These are phyloP conservation scores for Capronia epimyces DNA, from an alignment of 2,329 filamentous ascomycete species.

Conservation along the genomic window DNA sequence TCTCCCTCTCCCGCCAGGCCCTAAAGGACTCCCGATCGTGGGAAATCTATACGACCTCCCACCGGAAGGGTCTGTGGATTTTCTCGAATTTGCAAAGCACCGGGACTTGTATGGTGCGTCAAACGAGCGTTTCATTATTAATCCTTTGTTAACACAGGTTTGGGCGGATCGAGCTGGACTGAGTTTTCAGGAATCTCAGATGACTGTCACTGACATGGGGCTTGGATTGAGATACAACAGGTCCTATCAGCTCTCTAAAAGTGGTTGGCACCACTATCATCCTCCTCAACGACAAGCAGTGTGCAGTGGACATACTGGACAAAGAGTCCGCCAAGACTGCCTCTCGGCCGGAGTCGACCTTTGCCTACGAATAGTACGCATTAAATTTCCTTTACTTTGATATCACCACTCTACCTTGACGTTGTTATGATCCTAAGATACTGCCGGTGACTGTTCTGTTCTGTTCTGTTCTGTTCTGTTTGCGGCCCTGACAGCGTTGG, in stretches of 20 bases:
- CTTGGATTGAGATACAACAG: too few species aligned
- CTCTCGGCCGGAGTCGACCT: slow-evolving; percentile 32
- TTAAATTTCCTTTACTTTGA: too few species aligned
- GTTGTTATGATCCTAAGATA: too few species aligned
- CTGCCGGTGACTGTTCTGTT: too few species aligned
- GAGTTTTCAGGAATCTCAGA: too few species aligned
- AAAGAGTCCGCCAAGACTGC: slow-evolving; percentile 33
- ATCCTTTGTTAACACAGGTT: too few species aligned
- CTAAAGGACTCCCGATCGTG: slow-evolving; percentile 44
- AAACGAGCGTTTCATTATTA: too few species aligned
- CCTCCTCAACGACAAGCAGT: slow-evolving; percentile 34
- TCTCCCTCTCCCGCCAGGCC: slow-evolving; percentile 46
- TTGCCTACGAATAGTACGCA: slow-evolving; percentile 40
- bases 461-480: too few species aligned
- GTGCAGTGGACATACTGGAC: slow-evolving; percentile 36
- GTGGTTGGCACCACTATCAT: slow-evolving; percentile 37
- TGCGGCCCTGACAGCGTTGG: too few species aligned
- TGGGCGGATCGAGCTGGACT: too few species aligned
- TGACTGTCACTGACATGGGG: too few species aligned
- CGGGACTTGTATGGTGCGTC: slow-evolving; percentile 38
- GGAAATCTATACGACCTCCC: slow-evolving; percentile 51
- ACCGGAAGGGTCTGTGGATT: slow-evolving; percentile 35
- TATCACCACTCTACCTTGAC: too few species aligned
- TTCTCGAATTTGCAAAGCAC: slow-evolving; percentile 42
- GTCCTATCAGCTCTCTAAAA: slow-evolving; percentile 38